Conservation (phyloP, 805 yeast species). For the Jamesozyma jinghongensis region DNA sequence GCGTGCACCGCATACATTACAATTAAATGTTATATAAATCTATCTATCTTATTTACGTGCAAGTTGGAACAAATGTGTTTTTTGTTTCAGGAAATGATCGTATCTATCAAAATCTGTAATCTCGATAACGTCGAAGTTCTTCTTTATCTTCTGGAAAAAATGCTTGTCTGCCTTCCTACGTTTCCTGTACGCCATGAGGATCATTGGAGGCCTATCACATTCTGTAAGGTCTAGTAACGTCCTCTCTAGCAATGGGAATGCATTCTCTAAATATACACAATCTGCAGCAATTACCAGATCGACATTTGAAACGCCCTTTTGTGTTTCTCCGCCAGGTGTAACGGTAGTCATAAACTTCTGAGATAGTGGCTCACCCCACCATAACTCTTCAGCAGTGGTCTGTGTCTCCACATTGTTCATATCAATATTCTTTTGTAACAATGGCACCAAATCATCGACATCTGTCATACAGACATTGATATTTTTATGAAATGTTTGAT, state of each 20-base stretch:
- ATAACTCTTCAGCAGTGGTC: slow-evolving; percentile 36
- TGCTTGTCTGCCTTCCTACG: slow-evolving; percentile 38
- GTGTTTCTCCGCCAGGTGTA: too few relatives aligned
- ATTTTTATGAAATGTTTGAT: slow-evolving; percentile 13
- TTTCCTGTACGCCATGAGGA: slow-evolving; percentile 46
- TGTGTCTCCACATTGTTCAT: slow-evolving; percentile 32
- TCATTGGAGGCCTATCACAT: slow-evolving; percentile 32
- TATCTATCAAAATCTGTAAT: slow-evolving; percentile 30
- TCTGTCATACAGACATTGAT: slow-evolving; percentile 40
- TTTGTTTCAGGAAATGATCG: slow-evolving; percentile 31
- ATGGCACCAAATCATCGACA: slow-evolving; percentile 37
- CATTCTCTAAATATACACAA: slow-evolving; percentile 47
- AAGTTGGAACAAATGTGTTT: slow-evolving; percentile 36
- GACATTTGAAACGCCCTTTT: slow-evolving; percentile 27
- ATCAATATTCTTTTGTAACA: slow-evolving; percentile 39
- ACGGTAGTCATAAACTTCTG: not conserved
- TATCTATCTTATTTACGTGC: slow-evolving; percentile 2
- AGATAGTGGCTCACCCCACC: slow-evolving; percentile 33
- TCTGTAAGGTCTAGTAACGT: slow-evolving; percentile 38
- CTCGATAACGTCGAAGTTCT: slow-evolving; percentile 27
- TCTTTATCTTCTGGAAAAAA: slow-evolving; percentile 28
- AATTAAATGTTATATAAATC: too few relatives aligned
- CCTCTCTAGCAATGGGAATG: slow-evolving; percentile 43
- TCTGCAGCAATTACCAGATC: slow-evolving; percentile 51
- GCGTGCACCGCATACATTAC: too few relatives aligned